phyloP scores from a whole-genome alignment of 2,329 filamentous ascomycete species.

The Hymenoscyphus albidus region DNA sequence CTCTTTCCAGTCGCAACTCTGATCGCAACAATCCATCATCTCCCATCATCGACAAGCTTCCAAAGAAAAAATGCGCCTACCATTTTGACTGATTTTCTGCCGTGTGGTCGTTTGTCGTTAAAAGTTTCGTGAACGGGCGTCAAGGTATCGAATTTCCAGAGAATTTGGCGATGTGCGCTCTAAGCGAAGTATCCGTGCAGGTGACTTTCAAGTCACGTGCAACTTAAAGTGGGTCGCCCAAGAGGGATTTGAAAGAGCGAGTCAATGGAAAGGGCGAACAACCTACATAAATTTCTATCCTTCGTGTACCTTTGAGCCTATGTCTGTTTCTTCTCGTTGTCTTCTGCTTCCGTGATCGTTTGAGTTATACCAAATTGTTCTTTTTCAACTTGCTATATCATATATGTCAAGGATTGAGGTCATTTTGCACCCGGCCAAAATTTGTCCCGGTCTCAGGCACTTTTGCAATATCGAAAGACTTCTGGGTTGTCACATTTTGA shows the following conservation, averaged over 20 bases:
- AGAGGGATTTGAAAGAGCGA: no score
- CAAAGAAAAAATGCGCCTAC: conserved; percentile 18
- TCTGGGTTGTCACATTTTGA: not conserved
- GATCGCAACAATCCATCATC: not conserved
- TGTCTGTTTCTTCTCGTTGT: not conserved
- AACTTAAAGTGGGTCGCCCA: not conserved
- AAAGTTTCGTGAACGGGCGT: conserved; percentile 9
- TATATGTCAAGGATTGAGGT: no score
- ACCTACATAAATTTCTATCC: not conserved
- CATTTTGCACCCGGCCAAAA: no score
- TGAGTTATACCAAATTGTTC: no score
- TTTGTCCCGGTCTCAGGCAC: no score
- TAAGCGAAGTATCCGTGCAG: not conserved
- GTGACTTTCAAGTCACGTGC: not conserved
- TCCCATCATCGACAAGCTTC: not conserved
- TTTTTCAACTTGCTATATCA: no score
- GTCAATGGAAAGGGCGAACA: not conserved
- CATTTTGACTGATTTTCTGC: conserved; percentile 26
- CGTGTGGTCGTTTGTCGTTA: conserved; percentile 18
- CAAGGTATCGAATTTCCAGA: not conserved
- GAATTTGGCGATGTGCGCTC: not conserved
- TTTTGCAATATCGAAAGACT: not conserved
- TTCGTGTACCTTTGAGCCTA: not conserved
- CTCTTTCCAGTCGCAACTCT: not conserved
- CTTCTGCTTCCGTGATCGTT: no score